Base-by-base conservation (phyloP, 768 basidiomycete genomes). In the Tulasnella sp. region DNA sequence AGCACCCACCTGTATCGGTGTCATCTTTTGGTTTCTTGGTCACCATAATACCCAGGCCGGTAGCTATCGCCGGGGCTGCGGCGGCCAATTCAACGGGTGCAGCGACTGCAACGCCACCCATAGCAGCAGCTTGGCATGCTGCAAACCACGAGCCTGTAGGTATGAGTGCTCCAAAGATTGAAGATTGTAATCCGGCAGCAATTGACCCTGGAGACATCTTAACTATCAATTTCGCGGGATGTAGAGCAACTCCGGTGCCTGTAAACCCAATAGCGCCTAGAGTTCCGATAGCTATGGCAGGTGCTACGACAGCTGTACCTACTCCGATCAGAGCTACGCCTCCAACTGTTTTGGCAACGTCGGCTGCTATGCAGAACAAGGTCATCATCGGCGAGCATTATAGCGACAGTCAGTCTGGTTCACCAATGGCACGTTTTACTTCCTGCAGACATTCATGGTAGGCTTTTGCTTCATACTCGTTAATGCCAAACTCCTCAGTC, bases 91-190 rank as follows among this genome's bases (percentile, higher is more conserved):
- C 32, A 51, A 17, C 49, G 14, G 17, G 3, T 6, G 25, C 25
- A 14, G 25, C 49, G 15, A 51, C 49, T 9, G 17, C 49, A 17
- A 51, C 34, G 7, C 49, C 49, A 14, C 49, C 49, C 49, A 51
- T 51, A 6, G 49, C 49, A 36, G 49, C 49, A 8, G 25, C 25
- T 32, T 51, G 49, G 19, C 11, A 34, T 31, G 36, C 5, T 6
- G 49, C 49, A 17, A 51, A 51, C 14, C 23, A 2, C 31, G 32
- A 35, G 14, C 49, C 50, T 9, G 49, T 14, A 5, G 11, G 14
- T 21, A 51, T 35, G 4, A 35, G 31, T 36, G 31, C 49, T 2
- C 49, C 49, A 19, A 32, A 51, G 11, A 51, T 1, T 17, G 19
- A 12, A 14, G 49, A 51, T 31, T 51, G 49, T 14, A 51, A 15